A percentile compares a stretch with the other conserved stretches of the same genome.
Evolutionary conservation across 1,284 basidiomycete species (phyloP).

Genomic region (Ganoderma resinaceum): DNA sequence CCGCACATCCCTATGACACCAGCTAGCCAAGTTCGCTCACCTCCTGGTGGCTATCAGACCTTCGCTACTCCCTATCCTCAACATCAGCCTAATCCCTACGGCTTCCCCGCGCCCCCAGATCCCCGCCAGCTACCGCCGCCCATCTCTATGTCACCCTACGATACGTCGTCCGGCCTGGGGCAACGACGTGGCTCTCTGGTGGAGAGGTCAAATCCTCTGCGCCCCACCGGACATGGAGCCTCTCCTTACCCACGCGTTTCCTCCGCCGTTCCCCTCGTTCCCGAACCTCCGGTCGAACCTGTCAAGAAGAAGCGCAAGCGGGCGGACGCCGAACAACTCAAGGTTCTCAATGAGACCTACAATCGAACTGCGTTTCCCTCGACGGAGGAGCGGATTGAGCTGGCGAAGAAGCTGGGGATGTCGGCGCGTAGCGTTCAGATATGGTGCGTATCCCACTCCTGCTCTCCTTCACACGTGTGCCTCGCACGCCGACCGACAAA

Average conservation of each 20-base stretch:
- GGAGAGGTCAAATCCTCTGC: conserved; percentile 39
- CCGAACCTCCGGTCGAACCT: conserved; percentile 54
- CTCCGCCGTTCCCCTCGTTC: conserved; percentile 38
- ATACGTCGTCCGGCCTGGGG: conserved; percentile 36
- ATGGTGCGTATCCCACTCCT: conserved; percentile 57
- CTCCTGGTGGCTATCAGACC: conserved; percentile 34
- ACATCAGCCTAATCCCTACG: conserved; percentile 31
- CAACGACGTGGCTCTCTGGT: conserved; percentile 40
- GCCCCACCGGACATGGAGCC: conserved; percentile 39
- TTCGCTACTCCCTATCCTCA: conserved; percentile 34
- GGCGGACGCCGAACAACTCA: conserved; percentile 79
- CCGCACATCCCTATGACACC: conserved; percentile 34
- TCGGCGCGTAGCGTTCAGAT: conserved; percentile 85
- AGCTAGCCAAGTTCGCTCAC: conserved; percentile 37
- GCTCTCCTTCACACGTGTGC: conserved; percentile 16
- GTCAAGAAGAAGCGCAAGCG: conserved; percentile 88
- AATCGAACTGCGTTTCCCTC: conserved; percentile 83
- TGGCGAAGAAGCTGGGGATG: conserved; percentile 82
- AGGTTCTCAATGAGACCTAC: conserved; percentile 81
- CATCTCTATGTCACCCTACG: conserved; percentile 42
- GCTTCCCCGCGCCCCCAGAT: conserved; percentile 37
- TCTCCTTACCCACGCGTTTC: conserved; percentile 51
- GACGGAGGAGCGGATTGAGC: conserved; percentile 79
- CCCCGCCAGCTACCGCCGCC: conserved; percentile 38
- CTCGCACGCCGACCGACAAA: background rate